Evolutionary conservation across 2,329 filamentous ascomycete genomes (phyloP).

Genomic region (Sporothrix schenckii): DNA sequence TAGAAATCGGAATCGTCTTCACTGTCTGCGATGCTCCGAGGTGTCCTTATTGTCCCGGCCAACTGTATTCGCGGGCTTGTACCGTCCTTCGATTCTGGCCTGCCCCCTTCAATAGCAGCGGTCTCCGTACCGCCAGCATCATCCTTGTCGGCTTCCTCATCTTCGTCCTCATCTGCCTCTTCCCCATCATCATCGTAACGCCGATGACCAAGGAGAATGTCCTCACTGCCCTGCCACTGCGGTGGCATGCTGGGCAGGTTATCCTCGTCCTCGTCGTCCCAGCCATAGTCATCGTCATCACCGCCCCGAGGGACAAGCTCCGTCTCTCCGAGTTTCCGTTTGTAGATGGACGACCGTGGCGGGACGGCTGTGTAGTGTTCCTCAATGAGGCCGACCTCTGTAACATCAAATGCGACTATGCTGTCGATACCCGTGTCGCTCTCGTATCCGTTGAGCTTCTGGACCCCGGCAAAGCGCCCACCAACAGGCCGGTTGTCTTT

Average conservation of each 20-base stretch:
- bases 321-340: slow-evolving; percentile 66
- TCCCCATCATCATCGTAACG: slow-evolving; percentile 34
- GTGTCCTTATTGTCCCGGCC: background rate
- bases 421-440: slow-evolving; percentile 47
- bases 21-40: slow-evolving; percentile 36
- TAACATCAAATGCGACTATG: slow-evolving; percentile 55
- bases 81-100: background rate
- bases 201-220: slow-evolving; percentile 55
- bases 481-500: slow-evolving; percentile 51
- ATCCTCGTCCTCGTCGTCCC: slow-evolving; percentile 66
- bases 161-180: slow-evolving; percentile 28
- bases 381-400: slow-evolving; percentile 49
- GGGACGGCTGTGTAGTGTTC: slow-evolving; percentile 46
- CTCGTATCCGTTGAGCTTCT: slow-evolving; percentile 64
- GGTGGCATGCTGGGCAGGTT: slow-evolving; percentile 63
- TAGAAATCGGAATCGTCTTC: slow-evolving; percentile 35
- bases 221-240: slow-evolving; percentile 69
- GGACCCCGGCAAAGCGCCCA: slow-evolving; percentile 63
- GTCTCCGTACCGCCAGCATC: background rate
- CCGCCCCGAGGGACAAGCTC: slow-evolving; percentile 63
- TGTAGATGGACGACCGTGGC: slow-evolving; percentile 49
- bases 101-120: background rate
- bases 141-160: slow-evolving; percentile 20
- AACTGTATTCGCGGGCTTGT: background rate
- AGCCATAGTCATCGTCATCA: slow-evolving; percentile 71